Evolutionary conservation across 1,284 basidiomycete genomes (phyloP), one percentile per base, ranked within the genome.

Genomic region (Golubevia sp.): DNA sequence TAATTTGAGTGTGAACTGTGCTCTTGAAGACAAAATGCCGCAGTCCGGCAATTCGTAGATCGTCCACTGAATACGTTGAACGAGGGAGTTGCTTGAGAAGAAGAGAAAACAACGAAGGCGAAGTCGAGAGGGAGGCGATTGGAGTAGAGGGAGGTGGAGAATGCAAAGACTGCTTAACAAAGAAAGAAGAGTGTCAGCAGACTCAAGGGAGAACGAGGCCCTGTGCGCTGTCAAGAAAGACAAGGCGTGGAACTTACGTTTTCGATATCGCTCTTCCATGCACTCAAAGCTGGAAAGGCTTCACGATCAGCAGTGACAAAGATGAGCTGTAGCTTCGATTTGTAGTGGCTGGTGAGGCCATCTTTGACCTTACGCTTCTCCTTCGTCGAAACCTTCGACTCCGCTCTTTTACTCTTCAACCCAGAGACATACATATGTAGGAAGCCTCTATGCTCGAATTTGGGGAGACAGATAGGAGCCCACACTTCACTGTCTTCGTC

Each of bases 391-490:
- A 11, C 30, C 11, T 34, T 34, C 5, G 11, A 11, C 4, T 34
- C 30, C 30, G 4, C 5, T 5, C 30, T 34, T 34, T 34, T 34
- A 34, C 30, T 34, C 11, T 11, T 34, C 30, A 34, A 34, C 11
- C 5, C 4, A 34, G 30, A 34, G 5, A 77, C 70, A 49, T 79
- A 80, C 21, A 73, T 78, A 49, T 79, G 74, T 11, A 82, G 71
- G 52, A 82, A 82, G 0, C 77, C 77, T 21, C 77, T 70, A 25
- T 76, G 72, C 0, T 78, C 79, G 26, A 75, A 74, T 24, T 74
- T 71, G 21, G 80, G 79, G 57, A 83, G 66, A 34, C 78, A 82
- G 58, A 83, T 67, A 0, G 80, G 80, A 4, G 76, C 23, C 79
- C 79, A 83, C 15, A 68, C 67, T 25, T 78, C 75, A 11, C 68